phyloP scores from a whole-genome alignment of 2,329 filamentous ascomycete genomes.

The Dothideomycetes sp. region DNA sequence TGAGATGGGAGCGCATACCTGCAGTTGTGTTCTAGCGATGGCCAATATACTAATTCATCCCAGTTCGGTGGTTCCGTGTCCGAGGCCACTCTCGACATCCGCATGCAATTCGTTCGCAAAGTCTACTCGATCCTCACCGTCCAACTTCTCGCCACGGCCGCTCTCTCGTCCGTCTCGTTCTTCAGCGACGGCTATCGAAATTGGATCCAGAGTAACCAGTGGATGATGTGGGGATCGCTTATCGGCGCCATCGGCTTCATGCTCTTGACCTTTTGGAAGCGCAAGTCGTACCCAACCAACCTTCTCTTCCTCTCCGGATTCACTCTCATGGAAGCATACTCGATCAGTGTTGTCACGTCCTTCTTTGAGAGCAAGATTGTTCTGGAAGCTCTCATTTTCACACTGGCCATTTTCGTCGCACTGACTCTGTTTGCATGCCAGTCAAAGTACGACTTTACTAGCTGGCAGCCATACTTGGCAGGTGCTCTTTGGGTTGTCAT shows the following conservation, averaged over 20 bases:
- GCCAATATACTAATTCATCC: conserved; percentile 11
- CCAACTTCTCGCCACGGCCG: conserved; percentile 77
- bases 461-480: conserved; percentile 92
- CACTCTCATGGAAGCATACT: conserved; percentile 87
- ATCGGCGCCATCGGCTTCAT: conserved; percentile 77
- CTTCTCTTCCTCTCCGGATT: conserved; percentile 85
- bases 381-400: conserved; percentile 81
- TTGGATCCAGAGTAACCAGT: conserved; percentile 80
- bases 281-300: conserved; percentile 82
- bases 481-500: conserved; percentile 83
- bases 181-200: conserved; percentile 66
- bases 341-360: conserved; percentile 82
- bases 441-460: conserved; percentile 95
- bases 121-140: conserved; percentile 97
- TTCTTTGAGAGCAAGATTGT: conserved; percentile 81
- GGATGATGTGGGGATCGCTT: conserved; percentile 79
- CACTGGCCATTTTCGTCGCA: conserved; percentile 56
- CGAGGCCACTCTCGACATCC: conserved; percentile 89
- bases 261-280: conserved; percentile 87
- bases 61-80: conserved; percentile 88
- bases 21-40: not conserved
- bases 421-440: conserved; percentile 83
- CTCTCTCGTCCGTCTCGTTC: conserved; percentile 76
- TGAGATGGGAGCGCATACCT: conserved; percentile 29
- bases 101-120: conserved; percentile 30